These are phyloP conservation scores for Sclerotiophoma versabilis DNA, from an alignment of 2,329 filamentous ascomycete species.

Conservation along the genomic window DNA sequence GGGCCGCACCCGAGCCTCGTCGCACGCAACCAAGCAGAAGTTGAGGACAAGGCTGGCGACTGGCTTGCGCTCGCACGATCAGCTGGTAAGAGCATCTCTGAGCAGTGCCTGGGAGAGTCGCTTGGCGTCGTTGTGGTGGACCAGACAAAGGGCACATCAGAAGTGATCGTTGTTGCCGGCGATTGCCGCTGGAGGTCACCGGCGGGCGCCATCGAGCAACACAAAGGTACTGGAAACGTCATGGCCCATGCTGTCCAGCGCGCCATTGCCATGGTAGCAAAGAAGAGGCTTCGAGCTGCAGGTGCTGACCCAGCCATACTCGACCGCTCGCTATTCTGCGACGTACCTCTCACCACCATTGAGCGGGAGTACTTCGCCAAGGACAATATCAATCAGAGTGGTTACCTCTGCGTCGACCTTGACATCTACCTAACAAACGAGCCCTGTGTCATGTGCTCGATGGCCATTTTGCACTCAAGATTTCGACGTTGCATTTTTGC, in stretches of 20 bases:
- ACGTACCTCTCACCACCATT: slow-evolving; percentile 71
- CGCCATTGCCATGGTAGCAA: slow-evolving; percentile 82
- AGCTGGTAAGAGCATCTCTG: slow-evolving; percentile 66
- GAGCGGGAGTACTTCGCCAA: slow-evolving; percentile 68
- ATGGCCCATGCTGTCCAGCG: slow-evolving; percentile 81
- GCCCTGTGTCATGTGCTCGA: slow-evolving; percentile 94
- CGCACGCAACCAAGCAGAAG: slow-evolving; percentile 71
- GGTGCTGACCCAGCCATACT: slow-evolving; percentile 39
- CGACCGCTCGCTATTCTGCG: slow-evolving; percentile 64
- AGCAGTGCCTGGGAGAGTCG: slow-evolving; percentile 68
- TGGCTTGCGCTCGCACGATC: slow-evolving; percentile 74
- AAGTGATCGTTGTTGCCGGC: slow-evolving; percentile 75
- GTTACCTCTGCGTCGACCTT: slow-evolving; percentile 92
- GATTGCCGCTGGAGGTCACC: slow-evolving; percentile 73
- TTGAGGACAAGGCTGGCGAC: slow-evolving; percentile 67
- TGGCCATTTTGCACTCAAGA: slow-evolving; percentile 93
- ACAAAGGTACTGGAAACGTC: slow-evolving; percentile 67
- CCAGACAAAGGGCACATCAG: slow-evolving; percentile 51
- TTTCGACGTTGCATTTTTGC: slow-evolving; percentile 87
- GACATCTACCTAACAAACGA: slow-evolving; percentile 96
- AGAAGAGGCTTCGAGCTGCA: slow-evolving; percentile 55
- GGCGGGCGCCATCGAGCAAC: slow-evolving; percentile 28
- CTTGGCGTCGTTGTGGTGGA: slow-evolving; percentile 81
- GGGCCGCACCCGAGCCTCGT: slow-evolving; percentile 82
- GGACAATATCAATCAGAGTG: slow-evolving; percentile 72